Evolutionary conservation across 2,329 filamentous ascomycete species (phyloP).

Genomic region (Cryoendolithus antarcticus): DNA sequence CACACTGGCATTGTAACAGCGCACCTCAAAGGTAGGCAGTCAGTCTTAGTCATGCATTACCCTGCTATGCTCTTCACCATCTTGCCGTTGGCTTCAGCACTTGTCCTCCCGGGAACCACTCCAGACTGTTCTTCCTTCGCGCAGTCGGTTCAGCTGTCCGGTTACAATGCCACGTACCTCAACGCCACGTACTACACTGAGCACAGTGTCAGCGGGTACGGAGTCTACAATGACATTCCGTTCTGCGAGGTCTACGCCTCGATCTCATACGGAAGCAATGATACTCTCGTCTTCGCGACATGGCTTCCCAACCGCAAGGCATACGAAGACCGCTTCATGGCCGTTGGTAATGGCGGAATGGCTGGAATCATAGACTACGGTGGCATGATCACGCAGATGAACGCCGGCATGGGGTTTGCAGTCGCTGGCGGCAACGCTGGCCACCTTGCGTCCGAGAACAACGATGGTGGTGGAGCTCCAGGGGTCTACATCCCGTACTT

Average conservation of each 20-base stretch:
- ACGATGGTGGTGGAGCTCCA: slow-evolving; percentile 13
- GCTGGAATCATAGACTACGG: slow-evolving; percentile 15
- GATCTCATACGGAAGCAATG: slow-evolving; percentile 13
- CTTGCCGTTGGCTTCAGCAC: background rate
- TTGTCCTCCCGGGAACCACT: background rate
- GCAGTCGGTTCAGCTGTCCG: slow-evolving; percentile 1
- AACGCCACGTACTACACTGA: slow-evolving; percentile 11
- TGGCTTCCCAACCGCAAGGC: slow-evolving; percentile 15
- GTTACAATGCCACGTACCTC: slow-evolving; percentile 8
- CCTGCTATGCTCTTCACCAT: background rate
- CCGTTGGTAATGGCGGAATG: slow-evolving; percentile 20
- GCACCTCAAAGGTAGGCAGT: too few relatives aligned
- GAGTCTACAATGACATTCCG: slow-evolving; percentile 9
- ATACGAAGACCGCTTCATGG: slow-evolving; percentile 17
- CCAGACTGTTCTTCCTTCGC: slow-evolving; percentile 4
- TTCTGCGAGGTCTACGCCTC: slow-evolving; percentile 17
- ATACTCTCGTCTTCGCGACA: slow-evolving; percentile 13
- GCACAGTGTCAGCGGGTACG: slow-evolving; percentile 9
- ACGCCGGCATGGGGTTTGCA: slow-evolving; percentile 15
- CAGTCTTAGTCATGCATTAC: background rate
- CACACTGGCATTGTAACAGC: too few relatives aligned
- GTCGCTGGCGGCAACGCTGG: slow-evolving; percentile 17
- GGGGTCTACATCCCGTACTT: slow-evolving; percentile 16
- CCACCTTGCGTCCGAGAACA: slow-evolving; percentile 15
- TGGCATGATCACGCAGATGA: slow-evolving; percentile 15